Base-by-base conservation (phyloP, 192 early-diverging fungal genomes). In the Backusella tuberculispora region DNA sequence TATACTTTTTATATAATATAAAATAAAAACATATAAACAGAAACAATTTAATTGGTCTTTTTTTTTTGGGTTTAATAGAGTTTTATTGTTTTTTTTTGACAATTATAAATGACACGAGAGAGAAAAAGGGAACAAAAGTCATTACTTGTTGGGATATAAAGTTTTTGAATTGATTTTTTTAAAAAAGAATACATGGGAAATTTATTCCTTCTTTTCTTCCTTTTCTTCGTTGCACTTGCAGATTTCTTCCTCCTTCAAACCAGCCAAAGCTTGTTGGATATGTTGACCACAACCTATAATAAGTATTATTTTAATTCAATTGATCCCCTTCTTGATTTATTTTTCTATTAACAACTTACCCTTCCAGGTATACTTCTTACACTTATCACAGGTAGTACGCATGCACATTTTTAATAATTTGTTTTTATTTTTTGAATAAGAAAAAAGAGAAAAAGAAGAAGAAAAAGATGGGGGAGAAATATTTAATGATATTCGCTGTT, bases 191-290 rank as follows among this genome's bases (percentile, higher is more conserved):
- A 19, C 9, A 8, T 17, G 1, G 34, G 21, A 37, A 26, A 42
- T 38, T 43, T 73, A 73, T 40, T 72, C 19, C 50, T 56, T 45
- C 64, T 72, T 43, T 14, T 69, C 53, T 26, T 29, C 6, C 10
- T 70, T 24, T 34, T 60, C 56, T 26, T 77, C 65, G 38, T 77
- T 77, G 71, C 76, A 77, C 38, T 65, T 46, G 71, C 76, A 77
- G 21, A 77, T 77, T 42, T 77, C 70, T 29, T 77, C 76, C 9
- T 71, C 63, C 14, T 56, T 67, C 47, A 77, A 60, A 42, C 76
- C 76, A 66, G 70, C 76, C 17, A 77, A 64, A 48, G 76, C 76
- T 44, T 77, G 76, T 5, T 66, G 63, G 17, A 77, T 77, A 45
- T 77, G 76, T 5, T 34, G 37, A 21, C 76, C 76, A 77, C 76